phyloP scores from a whole-genome alignment of 805 yeast genomes.

The Lachancea sp. region DNA sequence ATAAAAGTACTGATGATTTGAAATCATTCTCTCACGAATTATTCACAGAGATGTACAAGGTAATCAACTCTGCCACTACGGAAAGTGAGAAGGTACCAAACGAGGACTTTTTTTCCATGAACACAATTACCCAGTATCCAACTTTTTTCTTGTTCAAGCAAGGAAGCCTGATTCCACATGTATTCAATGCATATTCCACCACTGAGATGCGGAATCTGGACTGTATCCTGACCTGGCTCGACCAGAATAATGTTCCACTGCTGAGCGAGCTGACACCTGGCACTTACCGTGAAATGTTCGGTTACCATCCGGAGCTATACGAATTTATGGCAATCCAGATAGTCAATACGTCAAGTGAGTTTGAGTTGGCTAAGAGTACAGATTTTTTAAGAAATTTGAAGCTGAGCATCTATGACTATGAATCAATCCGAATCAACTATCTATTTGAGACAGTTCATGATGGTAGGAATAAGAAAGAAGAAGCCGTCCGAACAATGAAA shows the following conservation, averaged over 20 bases:
- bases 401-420: slow-evolving; percentile 43
- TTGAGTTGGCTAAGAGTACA: slow-evolving; percentile 20
- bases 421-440: slow-evolving; percentile 38
- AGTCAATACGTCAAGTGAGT: slow-evolving; percentile 20
- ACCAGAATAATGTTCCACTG: slow-evolving; percentile 44
- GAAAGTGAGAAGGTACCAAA: slow-evolving; percentile 36
- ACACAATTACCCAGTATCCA: slow-evolving; percentile 54
- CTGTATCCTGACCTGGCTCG: slow-evolving; percentile 45
- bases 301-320: slow-evolving; percentile 16
- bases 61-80: slow-evolving; percentile 38
- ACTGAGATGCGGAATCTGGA: slow-evolving; percentile 52
- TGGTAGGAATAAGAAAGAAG: slow-evolving; percentile 38
- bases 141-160: slow-evolving; percentile 57
- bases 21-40: slow-evolving; percentile 37
- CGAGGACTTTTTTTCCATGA: slow-evolving; percentile 43
- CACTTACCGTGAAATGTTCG: slow-evolving; percentile 17
- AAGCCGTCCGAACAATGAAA: slow-evolving; percentile 40
- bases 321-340: slow-evolving; percentile 21
- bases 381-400: slow-evolving; percentile 20
- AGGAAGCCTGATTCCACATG: slow-evolving; percentile 43
- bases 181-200: slow-evolving; percentile 57
- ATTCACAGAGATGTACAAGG: slow-evolving; percentile 35
- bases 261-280: slow-evolving; percentile 45
- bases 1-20: slow-evolving; percentile 44
- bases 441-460: slow-evolving; percentile 35